Base-by-base conservation (phyloP, 805 yeast genomes). In the Candida pini region DNA sequence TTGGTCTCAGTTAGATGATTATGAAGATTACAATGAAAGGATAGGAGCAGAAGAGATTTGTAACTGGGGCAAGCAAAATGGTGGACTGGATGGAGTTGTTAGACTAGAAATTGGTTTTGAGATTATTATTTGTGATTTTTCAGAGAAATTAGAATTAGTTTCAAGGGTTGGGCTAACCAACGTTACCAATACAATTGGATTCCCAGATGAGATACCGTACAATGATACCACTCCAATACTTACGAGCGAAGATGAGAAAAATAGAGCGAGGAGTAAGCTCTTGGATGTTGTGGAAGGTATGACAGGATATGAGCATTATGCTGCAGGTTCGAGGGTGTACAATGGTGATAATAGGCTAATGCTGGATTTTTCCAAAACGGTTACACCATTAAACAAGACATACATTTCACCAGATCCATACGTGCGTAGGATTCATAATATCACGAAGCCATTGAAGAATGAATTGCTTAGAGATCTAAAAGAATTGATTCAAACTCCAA, bases 31-130 rank as follows among this genome's bases (percentile, higher is more conserved):
- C 42, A 38, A 57, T 26, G 85, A 78, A 48, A 31, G 69, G 12
- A 45, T 40, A 13, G 66, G 71, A 12, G 78, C 83, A 2, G 60
- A 60, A 8, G 51, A 44, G 17, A 76, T 78, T 18, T 78, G 85
- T 51, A 42, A 60, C 15, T 78, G 83, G 83, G 72, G 73, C 12
- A 65, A 66, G 7, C 40, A 62, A 34, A 50, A 62, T 13, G 71
- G 71, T 35, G 59, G 58, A 7, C 54, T 78, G 16, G 80, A 78
- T 51, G 85, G 84, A 0, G 58, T 67, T 17, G 58, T 78, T 5
- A 58, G 85, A 44, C 60, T 77, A 14, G 84, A 78, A 48, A 57
- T 73, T 28, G 82, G 82, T 0, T 78, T 66, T 49, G 85, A 78
- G 49, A 63, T 77, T n/a, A 63, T 78, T 9, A 35, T 78, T 9